phyloP scores from a whole-genome alignment of 176 grass and related monocot genomes.

The Hyparrhenia diplandra region DNA sequence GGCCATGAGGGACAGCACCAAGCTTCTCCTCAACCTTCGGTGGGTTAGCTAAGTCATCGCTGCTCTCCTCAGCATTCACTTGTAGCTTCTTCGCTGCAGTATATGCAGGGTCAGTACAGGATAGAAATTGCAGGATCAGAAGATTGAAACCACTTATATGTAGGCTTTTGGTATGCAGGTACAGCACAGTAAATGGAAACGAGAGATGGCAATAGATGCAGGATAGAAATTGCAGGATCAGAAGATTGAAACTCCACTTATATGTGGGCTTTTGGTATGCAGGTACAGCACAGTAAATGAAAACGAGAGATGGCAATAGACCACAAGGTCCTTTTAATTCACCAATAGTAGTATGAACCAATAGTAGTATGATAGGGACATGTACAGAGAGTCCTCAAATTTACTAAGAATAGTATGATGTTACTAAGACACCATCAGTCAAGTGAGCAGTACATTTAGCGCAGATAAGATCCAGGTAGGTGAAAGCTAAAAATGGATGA shows the following conservation, averaged over 20 bases:
- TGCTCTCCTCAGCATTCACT: conserved; percentile 83
- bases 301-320: background rate
- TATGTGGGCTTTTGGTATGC: background rate
- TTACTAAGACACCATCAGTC: no score
- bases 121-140: background rate
- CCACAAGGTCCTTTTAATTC: background rate
- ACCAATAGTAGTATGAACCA: background rate
- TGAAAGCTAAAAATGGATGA: background rate
- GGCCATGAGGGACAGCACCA: conserved; percentile 71
- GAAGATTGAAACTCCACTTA: background rate
- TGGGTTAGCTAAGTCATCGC: conserved; percentile 60
- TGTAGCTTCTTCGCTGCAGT: conserved; percentile 74
- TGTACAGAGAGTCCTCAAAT: background rate
- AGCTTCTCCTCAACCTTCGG: conserved; percentile 96
- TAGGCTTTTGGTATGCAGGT: background rate
- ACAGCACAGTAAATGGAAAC: background rate
- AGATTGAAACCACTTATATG: background rate
- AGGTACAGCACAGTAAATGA: background rate
- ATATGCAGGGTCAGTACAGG: background rate
- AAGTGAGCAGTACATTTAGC: background rate
- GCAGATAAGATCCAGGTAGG: background rate
- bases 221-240: background rate
- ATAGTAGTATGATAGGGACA: background rate
- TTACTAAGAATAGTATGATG: background rate
- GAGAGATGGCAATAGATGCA: background rate